These are phyloP conservation scores for Salicornia ramosissima DNA, from an alignment of 148 eudicot genomes.

Conservation along the genomic window DNA sequence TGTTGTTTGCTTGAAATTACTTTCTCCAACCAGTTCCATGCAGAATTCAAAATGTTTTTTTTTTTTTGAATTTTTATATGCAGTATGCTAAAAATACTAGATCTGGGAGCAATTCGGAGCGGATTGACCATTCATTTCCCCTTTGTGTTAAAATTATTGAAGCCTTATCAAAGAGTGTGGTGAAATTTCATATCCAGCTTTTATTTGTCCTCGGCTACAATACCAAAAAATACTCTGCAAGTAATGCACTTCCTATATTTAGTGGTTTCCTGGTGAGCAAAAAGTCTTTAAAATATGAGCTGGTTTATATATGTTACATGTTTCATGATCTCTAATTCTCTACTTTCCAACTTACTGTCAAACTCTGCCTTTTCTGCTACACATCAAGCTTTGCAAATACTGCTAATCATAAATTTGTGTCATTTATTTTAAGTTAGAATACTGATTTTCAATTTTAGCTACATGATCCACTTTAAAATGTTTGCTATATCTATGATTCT, in stretches of 20 bases:
- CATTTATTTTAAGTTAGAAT: background rate
- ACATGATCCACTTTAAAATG: background rate
- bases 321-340: constrained; percentile 1
- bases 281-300: background rate
- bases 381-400: background rate
- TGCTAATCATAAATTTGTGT: background rate
- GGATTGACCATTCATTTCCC: constrained; percentile 62
- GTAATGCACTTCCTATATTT: constrained; percentile 62
- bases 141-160: constrained; percentile 74
- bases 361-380: too few species aligned
- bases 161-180: constrained; percentile 43
- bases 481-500: background rate
- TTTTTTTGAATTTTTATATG: constrained; percentile 19
- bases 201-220: constrained; percentile 78
- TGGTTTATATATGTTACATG: background rate
- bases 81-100: constrained; percentile 33
- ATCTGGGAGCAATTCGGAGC: constrained; percentile 23
- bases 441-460: background rate
- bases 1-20: constrained; percentile 18
- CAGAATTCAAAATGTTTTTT: constrained; percentile 12
- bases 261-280: constrained; percentile 72
- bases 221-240: constrained; percentile 66
- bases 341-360: background rate
- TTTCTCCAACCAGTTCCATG: constrained; percentile 10
- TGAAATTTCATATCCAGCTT: constrained; percentile 66